Base-by-base conservation (phyloP, 441 rosid genomes). In the Manihot esculenta region DNA sequence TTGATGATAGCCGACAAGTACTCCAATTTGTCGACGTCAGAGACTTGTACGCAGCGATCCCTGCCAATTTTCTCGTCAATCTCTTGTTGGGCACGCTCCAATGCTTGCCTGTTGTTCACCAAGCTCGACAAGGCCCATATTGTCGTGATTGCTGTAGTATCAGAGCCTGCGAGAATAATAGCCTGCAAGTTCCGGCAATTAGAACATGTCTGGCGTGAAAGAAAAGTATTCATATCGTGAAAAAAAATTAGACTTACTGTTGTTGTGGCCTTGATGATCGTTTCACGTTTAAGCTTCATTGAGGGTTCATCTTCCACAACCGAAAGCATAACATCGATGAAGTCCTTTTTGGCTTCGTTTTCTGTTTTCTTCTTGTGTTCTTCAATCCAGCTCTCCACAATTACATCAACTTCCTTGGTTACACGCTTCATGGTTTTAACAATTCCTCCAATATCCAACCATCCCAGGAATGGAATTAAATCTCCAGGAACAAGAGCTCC, bases 1-100 rank as follows among this genome's bases (percentile, higher is more conserved):
- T 84, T 84, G 38, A 83, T 59, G n/a, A 77, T 69, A 5, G 88
- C 85, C 67, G 77, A 78, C 23, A 83, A 77, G 74, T 84, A 84
- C 38, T 69, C 80, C 10, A 86, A 77, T 3, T 77, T 80, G 42
- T 72, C 64, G 13, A 84, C 64, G 70, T 84, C 87, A 0, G 82
- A 77, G 18, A 81, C 85, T 23, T 81, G 68, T 1, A 85, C 87
- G 26, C 66, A 73, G 21, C 84, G 71, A 12, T 82, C 82, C 66
- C 12, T 49, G 8, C 91, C 88, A 49, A 87, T 78, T 17, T 78
- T 78, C 10, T 72, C 30, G 77, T 85, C 91, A 51, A 85, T 33
- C 73, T 87, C 89, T 47, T 60, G 26, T 9, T 60, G 64, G 13
- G 14, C 20, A 7, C 47, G 47, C 4, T 57, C 18, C 15, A 57